Evolutionary conservation across 2,329 filamentous ascomycete species (phyloP).

Genomic region (Arthrobotrys megalospora): DNA sequence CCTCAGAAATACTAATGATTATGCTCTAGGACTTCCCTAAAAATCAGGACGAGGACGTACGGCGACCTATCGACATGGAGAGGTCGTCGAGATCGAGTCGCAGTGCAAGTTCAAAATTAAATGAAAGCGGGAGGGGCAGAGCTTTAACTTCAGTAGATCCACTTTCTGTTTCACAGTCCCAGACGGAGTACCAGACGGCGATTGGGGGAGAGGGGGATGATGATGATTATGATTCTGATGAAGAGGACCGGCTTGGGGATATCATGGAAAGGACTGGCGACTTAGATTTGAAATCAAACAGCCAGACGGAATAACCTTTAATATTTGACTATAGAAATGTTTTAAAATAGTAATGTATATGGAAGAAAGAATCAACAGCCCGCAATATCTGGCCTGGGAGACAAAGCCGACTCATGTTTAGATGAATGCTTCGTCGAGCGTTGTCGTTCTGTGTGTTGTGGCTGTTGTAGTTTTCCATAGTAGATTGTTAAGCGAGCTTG

Average conservation of each 20-base stretch:
- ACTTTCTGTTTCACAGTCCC: background rate
- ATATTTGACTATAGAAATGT: too few relatives aligned
- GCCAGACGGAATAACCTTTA: too few relatives aligned
- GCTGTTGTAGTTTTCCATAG: constrained; percentile 34
- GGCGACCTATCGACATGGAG: background rate
- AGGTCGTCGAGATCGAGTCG: constrained; percentile 11
- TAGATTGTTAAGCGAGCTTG: constrained; percentile 57
- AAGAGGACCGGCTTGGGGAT: constrained; percentile 40
- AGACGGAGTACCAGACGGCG: constrained; percentile 35
- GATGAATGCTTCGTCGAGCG: too few relatives aligned
- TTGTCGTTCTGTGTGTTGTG: constrained; percentile 8
- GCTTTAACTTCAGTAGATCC: background rate
- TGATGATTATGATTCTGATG: constrained; percentile 12
- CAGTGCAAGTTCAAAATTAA: constrained; percentile 1
- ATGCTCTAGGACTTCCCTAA: background rate
- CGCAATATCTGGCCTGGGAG: too few relatives aligned
- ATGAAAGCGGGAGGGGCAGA: constrained; percentile 7
- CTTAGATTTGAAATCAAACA: too few relatives aligned
- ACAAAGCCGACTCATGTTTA: too few relatives aligned
- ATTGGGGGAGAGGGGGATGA: background rate
- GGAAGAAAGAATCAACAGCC: too few relatives aligned
- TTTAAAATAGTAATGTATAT: too few relatives aligned
- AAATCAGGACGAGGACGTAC: background rate
- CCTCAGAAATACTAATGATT: background rate
- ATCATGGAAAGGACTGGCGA: background rate